Evolutionary conservation across 768 basidiomycete species (phyloP), one percentile per base, ranked within the genome.

Genomic region (Leccinum uliginosum): DNA sequence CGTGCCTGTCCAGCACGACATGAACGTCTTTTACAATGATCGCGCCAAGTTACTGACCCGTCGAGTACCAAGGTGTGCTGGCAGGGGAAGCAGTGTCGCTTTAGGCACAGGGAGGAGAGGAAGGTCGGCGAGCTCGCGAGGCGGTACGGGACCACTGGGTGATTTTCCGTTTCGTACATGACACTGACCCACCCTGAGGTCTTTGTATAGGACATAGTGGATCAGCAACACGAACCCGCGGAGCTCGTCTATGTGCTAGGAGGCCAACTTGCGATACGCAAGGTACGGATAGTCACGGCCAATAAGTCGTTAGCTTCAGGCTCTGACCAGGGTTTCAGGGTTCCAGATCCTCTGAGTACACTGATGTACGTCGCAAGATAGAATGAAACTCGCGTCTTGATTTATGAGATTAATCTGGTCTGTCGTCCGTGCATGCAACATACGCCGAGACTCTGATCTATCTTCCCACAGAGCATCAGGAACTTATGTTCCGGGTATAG

Each of bases 401-500:
- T 91, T 54, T 88, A 92, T 60, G 87, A 92, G 65, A 74, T 83
- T 40, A 85, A 92, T 59, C 69, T 89, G 56, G 91, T 91, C 63
- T 61, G 73, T 49, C 10, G 44, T 34, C 34, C 35, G 26, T 35
- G 17, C 19, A 12, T 32, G 23, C 29, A 35, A 40, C n/a, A n/a
- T 26, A 19, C 11, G 19, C 12, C 55, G 50, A 55, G 51, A 30
- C 29, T 32, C 56, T 44, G 50, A 62, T 29, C 15, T 23, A 34
- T 51, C 49, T 32, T 23, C 56, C 53, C 23, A 27, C 62, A 87
- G 87, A 76, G 68, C 55, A 73, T 86, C 60, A 80, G 75, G 57
- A 89, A 87, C 64, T 73, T 93, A 1, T 93, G 91, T 67, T 92
- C 91, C 9, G 91, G 80, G n/a, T 93, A 84, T 70, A 90, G 88